Base-by-base conservation (phyloP, 805 yeast species). In the Ogataea methylovora region DNA sequence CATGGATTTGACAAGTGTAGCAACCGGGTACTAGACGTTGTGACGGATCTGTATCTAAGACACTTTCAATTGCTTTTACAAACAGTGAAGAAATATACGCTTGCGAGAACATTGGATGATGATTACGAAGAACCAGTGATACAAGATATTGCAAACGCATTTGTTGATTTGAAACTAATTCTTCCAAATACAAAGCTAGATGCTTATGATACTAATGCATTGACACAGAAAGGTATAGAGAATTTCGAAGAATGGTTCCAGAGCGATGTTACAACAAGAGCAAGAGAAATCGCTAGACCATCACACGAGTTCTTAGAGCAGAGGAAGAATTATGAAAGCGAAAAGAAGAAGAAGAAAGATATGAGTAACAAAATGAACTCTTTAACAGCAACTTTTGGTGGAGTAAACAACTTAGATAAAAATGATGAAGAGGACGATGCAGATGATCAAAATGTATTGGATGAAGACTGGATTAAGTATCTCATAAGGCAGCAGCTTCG, bases 1-100 rank as follows among this genome's bases (percentile, higher is more conserved):
- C 73, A 78, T 21, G 98, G 98, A 0, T 85, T 87, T 48, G 95
- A 85, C 41, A 70, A 77, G 46, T 77, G 88, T 42, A 67, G 77
- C 33, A 84, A 90, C 7, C 65, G 74, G 7, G 72, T 82, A 1
- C 63, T 90, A 8, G 88, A 86, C 49, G 69, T 78, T 2, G 45
- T 87, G n/a, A 79, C 94, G 0, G 96, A 87, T 48, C 49, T 90
- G 2, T 76, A 81, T 51, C 60, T 83, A 13, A 69, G 81, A 37
- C 80, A 78, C 51, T 56, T 90, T 29, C 61, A 63, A 32, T 58
- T 77, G 13, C 49, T 90, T 15, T 56, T 77, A 2, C 44, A 58
- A 10, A 74, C 75, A 32, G 62, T 85, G 0, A 48, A 56, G 22
- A 61, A 62, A 34, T 63, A 76, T 34, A 70, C 85, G 0, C 61